These are phyloP conservation scores for Ascochyta lentis DNA, from an alignment of 2,329 filamentous ascomycete genomes.

Conservation along the genomic window DNA sequence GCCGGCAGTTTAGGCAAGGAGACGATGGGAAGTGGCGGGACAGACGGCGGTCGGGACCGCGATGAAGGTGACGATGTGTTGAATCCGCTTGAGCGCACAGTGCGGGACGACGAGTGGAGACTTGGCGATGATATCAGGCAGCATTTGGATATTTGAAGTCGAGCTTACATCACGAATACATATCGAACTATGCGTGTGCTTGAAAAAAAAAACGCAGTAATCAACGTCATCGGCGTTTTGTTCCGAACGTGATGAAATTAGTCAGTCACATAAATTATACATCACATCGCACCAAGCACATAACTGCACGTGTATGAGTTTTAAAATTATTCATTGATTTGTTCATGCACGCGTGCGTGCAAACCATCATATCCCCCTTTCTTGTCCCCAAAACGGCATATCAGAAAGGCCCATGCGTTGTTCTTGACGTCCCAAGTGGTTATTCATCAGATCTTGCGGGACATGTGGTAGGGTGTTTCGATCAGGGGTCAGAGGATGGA, in stretches of 20 bases:
- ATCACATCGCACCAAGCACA: background rate
- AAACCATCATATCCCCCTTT: constrained; percentile 1
- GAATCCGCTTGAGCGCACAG: constrained; percentile 55
- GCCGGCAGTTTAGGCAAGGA: constrained; percentile 40
- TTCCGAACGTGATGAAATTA: no score
- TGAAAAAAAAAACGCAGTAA: no score
- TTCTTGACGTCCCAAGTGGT: constrained; percentile 9
- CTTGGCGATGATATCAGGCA: constrained; percentile 85
- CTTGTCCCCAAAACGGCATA: background rate
- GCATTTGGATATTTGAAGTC: constrained; percentile 70
- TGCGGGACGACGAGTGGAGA: constrained; percentile 70
- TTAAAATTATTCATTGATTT: background rate
- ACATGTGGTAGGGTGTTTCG: background rate
- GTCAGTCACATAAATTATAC: background rate
- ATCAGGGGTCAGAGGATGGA: background rate
- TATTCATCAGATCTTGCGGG: constrained; percentile 3
- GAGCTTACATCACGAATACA: background rate
- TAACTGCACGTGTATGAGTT: background rate
- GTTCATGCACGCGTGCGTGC: background rate
- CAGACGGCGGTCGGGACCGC: constrained; percentile 41
- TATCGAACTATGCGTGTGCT: background rate
- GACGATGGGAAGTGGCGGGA: constrained; percentile 38
- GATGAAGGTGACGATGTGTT: constrained; percentile 58
- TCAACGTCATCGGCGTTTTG: no score
- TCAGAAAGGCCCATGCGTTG: constrained; percentile 7